A percentile compares a stretch with the other conserved stretches of the same genome.
Evolutionary conservation across 2,329 filamentous ascomycete genomes (phyloP).

Genomic region (Alternaria triticimaculans): DNA sequence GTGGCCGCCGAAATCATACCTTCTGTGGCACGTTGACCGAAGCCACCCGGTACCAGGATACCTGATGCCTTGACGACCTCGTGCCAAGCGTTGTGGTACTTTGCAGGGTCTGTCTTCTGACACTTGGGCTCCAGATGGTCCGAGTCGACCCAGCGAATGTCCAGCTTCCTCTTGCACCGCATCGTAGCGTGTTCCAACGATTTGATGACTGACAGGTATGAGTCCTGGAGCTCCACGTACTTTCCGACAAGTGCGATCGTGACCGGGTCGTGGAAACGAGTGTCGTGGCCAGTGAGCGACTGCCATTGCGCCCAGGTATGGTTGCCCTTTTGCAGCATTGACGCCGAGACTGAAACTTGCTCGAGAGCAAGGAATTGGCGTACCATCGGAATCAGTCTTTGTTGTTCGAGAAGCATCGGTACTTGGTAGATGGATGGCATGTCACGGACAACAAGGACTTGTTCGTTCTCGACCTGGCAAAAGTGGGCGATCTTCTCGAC

Average conservation of each 20-base stretch:
- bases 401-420: conserved; percentile 85
- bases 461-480: conserved; percentile 84
- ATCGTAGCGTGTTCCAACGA: conserved; percentile 91
- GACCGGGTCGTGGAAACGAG: conserved; percentile 72
- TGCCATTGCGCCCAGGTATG: conserved; percentile 83
- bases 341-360: conserved; percentile 58
- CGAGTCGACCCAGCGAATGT: conserved; percentile 84
- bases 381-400: conserved; percentile 75
- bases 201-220: conserved; percentile 84
- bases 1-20: conserved; percentile 90
- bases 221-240: conserved; percentile 83
- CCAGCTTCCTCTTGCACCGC: conserved; percentile 79
- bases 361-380: conserved; percentile 70
- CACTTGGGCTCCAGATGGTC: conserved; percentile 77
- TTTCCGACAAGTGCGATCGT: conserved; percentile 90
- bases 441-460: conserved; percentile 87
- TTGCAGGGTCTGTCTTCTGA: conserved; percentile 67
- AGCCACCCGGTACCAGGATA: conserved; percentile 76
- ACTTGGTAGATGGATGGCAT: conserved; percentile 94
- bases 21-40: conserved; percentile 80
- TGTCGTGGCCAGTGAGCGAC: conserved; percentile 69
- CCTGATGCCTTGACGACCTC: conserved; percentile 73
- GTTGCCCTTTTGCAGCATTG: conserved; percentile 67
- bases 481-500: conserved; percentile 87
- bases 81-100: conserved; percentile 88